phyloP scores from a whole-genome alignment of 1,284 basidiomycete genomes.

The Melampsora allii-populina region DNA sequence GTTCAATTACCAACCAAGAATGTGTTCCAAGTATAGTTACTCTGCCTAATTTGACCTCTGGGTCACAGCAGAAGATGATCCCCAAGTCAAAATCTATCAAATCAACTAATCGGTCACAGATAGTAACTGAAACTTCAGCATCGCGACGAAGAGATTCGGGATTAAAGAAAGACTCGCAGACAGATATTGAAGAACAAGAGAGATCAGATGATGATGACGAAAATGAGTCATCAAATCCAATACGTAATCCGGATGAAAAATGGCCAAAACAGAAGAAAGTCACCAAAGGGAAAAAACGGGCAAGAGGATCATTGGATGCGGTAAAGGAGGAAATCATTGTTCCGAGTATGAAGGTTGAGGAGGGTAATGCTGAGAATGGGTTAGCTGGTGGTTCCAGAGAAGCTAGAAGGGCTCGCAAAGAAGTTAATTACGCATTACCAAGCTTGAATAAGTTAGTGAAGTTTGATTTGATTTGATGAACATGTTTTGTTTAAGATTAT shows the following conservation, averaged over 20 bases:
- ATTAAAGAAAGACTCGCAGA: neutral
- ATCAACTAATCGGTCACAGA: neutral
- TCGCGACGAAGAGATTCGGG: neutral
- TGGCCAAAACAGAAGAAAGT: slow-evolving; percentile 8
- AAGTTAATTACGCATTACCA: slow-evolving; percentile 25
- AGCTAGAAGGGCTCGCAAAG: slow-evolving; percentile 14
- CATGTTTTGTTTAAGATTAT: too few species aligned
- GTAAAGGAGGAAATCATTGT: neutral
- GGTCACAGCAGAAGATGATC: too few species aligned
- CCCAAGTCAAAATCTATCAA: neutral
- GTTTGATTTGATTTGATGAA: neutral
- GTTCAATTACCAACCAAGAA: too few species aligned
- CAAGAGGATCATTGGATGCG: slow-evolving; percentile 2
- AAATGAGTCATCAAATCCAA: neutral
- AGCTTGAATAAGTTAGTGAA: slow-evolving; percentile 23
- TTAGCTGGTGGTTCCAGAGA: slow-evolving; percentile 1
- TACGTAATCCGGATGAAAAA: slow-evolving; percentile 5
- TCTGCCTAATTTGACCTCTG: too few species aligned
- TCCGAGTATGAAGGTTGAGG: neutral
- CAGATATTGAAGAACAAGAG: neutral
- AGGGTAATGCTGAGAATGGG: neutral
- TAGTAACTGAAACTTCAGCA: neutral
- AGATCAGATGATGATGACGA: neutral
- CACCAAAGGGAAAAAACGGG: slow-evolving; percentile 12
- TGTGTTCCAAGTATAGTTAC: too few species aligned